These are phyloP conservation scores for Ophiostoma triangulosporum DNA, from an alignment of 2,329 filamentous ascomycete genomes.

Conservation along the genomic window DNA sequence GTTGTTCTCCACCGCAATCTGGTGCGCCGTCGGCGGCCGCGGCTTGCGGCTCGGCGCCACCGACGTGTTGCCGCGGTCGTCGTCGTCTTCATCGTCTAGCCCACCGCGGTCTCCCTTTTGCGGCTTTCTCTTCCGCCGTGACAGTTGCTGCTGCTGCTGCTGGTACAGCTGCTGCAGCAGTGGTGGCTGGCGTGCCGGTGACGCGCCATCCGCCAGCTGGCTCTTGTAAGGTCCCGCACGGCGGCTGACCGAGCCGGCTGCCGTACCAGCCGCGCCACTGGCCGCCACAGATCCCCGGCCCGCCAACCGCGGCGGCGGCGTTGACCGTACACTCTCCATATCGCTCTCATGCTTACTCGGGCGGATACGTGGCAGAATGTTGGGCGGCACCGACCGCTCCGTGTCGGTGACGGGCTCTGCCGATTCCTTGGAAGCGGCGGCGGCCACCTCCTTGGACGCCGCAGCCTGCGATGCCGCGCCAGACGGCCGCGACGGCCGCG, in stretches of 20 bases:
- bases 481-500: conserved; percentile 21
- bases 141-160: conserved; percentile 17
- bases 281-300: conserved; percentile 25
- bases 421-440: conserved; percentile 14
- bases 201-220: conserved; percentile 46
- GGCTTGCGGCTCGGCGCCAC: conserved; percentile 41
- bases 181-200: conserved; percentile 34
- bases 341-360: conserved; percentile 49
- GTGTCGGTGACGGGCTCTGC: conserved; percentile 25
- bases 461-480: conserved; percentile 10
- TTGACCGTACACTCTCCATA: conserved; percentile 38
- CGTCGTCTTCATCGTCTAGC: conserved; percentile 10
- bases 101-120: not conserved
- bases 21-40: conserved; percentile 66
- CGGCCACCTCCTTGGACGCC: conserved; percentile 12
- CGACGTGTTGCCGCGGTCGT: conserved; percentile 5
- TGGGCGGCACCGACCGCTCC: conserved; percentile 36
- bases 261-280: conserved; percentile 28
- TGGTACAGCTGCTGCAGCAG: conserved; percentile 14
- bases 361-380: conserved; percentile 45
- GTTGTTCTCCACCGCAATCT: conserved; percentile 68
- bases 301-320: conserved; percentile 32
- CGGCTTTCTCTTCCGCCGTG: not conserved
- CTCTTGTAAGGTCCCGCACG: conserved; percentile 42
- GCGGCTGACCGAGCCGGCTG: conserved; percentile 28